Evolutionary conservation across 148 eudicot species (phyloP).

Genomic region (Cornus suecica): DNA sequence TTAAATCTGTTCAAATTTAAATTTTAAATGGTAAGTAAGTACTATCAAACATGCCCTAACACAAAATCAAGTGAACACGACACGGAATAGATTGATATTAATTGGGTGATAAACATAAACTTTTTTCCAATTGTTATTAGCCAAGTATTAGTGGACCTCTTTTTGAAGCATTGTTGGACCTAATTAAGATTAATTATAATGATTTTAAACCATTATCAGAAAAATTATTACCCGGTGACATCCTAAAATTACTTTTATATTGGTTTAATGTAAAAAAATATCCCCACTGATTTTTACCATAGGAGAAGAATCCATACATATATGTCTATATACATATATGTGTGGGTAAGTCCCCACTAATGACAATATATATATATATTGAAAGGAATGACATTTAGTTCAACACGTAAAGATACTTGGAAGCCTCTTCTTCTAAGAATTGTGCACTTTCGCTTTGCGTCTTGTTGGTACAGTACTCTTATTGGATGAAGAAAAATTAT

Average conservation of each 20-base stretch:
- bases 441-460: background rate
- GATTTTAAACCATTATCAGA: background rate
- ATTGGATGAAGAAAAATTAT: too few species aligned
- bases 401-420: background rate
- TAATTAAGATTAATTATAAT: background rate
- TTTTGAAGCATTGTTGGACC: background rate
- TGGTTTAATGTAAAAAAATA: too few species aligned
- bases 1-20: too few species aligned
- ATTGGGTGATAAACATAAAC: background rate
- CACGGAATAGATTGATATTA: background rate
- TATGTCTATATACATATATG: too few species aligned
- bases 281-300: too few species aligned
- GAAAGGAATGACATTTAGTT: conserved; percentile 1
- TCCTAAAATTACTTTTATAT: too few species aligned
- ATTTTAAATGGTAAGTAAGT: too few species aligned
- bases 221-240: background rate
- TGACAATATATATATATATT: too few species aligned
- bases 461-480: background rate
- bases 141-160: background rate
- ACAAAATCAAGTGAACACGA: background rate
- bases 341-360: too few species aligned
- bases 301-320: too few species aligned
- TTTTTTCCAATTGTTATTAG: background rate
- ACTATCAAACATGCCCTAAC: too few species aligned
- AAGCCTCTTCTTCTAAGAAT: background rate